Evolutionary conservation across 306 rosid species (phyloP).

Genomic region (Gastrolobium bilobum): DNA sequence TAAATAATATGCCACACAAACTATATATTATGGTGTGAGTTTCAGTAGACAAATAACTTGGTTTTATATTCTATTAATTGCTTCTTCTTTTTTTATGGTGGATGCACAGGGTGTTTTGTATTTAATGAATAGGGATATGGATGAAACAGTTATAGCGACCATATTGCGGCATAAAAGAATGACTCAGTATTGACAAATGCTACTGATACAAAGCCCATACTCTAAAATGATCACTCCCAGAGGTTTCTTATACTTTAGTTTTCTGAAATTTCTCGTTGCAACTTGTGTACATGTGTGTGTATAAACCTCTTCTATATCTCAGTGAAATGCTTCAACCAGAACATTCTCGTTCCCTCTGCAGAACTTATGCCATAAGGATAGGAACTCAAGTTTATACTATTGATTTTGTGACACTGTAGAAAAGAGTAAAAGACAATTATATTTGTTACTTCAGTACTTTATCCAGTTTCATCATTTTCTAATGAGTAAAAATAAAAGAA

Average conservation of each 20-base stretch:
- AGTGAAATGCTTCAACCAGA: slow-evolving; percentile 13
- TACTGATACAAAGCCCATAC: slow-evolving; percentile 15
- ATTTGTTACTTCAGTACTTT: not conserved
- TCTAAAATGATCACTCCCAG: not conserved
- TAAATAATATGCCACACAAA: not conserved
- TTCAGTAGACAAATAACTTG: slow-evolving; percentile 3
- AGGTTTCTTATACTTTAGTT: slow-evolving; percentile 21
- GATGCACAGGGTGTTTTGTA: not conserved
- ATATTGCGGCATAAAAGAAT: not conserved
- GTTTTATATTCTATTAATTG: not conserved
- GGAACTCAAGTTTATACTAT: not conserved
- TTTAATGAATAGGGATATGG: not conserved
- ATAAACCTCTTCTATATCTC: slow-evolving; percentile 8
- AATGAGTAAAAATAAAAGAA: not conserved
- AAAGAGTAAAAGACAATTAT: not conserved
- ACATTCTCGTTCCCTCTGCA: not conserved
- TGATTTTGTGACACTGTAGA: slow-evolving; percentile 13
- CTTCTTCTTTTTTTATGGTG: not conserved
- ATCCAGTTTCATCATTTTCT: slow-evolving; percentile 22
- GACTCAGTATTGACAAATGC: slow-evolving; percentile 7
- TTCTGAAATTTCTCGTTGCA: slow-evolving; percentile 27
- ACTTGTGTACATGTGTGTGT: not conserved
- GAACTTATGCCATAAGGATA: slow-evolving; percentile 13
- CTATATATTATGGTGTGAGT: not conserved
- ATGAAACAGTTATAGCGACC: not conserved